Base-by-base conservation (phyloP, 148 eudicot genomes). In the Rheum nobile region DNA sequence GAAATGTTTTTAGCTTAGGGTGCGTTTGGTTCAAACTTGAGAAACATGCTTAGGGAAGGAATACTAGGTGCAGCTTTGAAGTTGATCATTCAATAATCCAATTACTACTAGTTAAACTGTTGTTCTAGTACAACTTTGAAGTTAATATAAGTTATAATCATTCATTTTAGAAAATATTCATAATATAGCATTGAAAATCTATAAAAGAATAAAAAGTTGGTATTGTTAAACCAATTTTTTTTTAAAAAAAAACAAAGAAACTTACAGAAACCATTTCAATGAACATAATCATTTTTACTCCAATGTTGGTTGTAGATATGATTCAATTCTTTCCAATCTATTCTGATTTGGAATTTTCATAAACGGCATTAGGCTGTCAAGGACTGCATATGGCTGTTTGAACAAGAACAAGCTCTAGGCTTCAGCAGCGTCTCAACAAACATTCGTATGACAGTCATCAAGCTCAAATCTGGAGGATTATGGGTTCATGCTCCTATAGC, bases 401-500 rank as follows among this genome's bases (percentile, higher is more conserved):
- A 95, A 76, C 99, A 95, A 90, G 97, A 95, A 78, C 99, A 95
- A 85, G 99, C 97, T 28, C 77, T 95, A 59, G 99, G 99, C 67
- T 95, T 95, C 78, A 95, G 99, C 85, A 91, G 97, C 78, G 99
- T 95, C 73, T 95, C 97, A 4, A 95, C 99, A 77, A 95, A 95
- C 79, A 95, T 81, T 16, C 82, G 99, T 44, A 95, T 95, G 99
- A 95, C 97, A 1, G 97, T 95, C 71, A 92, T 95, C 82, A 95
- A 95, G 85, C 97, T 95, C 71, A 91, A 92, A 75, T 88, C 94
- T 29, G 99, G 99, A 67, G 99, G 97, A 78, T 80, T 95, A 65
- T 95, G 97, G 97, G 89, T 95, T 71, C 99, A 95, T 80, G 99
- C 99, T 32, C 99, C 99, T 17, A 92, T 95, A 74, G 99, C 99